Percentiles rank a stretch among this genome's conserved stretches.
These are phyloP conservation scores for Cenchrus americanus DNA, from an alignment of 176 grass and related monocot genomes.

Conservation along the genomic window DNA sequence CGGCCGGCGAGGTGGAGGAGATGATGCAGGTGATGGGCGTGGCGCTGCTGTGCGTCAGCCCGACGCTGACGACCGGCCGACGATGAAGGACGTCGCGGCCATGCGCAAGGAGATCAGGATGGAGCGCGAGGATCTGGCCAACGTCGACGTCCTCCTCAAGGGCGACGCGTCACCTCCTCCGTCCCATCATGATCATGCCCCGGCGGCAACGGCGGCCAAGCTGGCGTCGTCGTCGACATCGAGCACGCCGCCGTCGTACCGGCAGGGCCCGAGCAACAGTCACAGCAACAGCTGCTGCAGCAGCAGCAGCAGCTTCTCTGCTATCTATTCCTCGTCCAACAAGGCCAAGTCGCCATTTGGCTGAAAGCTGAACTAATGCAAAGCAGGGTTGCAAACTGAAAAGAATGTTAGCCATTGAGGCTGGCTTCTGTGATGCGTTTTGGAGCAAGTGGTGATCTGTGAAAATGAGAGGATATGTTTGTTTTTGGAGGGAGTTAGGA, in stretches of 20 bases:
- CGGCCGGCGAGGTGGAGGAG: conserved; percentile 69
- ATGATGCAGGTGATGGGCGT: conserved; percentile 91
- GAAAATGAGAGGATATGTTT: conserved; percentile 44
- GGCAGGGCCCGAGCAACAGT: conserved; percentile 8
- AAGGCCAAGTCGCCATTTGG: conserved; percentile 69
- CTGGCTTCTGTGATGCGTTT: neutral
- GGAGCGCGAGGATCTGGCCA: conserved; percentile 75
- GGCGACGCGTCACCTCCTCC: conserved; percentile 24
- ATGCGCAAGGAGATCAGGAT: conserved; percentile 92
- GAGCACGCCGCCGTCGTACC: conserved; percentile 49
- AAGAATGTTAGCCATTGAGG: too few species aligned
- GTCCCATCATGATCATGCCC: neutral
- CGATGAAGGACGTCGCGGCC: conserved; percentile 88
- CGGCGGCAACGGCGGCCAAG: neutral
- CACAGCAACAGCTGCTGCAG: conserved; percentile 36
- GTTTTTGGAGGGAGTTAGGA: conserved; percentile 30
- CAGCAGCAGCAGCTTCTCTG: conserved; percentile 48
- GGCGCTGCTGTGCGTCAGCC: conserved; percentile 80
- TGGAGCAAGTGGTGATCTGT: conserved; percentile 31
- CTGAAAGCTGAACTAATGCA: conserved; percentile 23
- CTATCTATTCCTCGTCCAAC: conserved; percentile 54
- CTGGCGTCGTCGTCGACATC: conserved; percentile 43
- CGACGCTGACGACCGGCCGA: conserved; percentile 73
- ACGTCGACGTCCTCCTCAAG: conserved; percentile 71
- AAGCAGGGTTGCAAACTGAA: neutral